Percentiles rank a stretch among this genome's conserved stretches.
Conservation (phyloP, 805 yeast genomes). For the Myxozyma lipomycoides region DNA sequence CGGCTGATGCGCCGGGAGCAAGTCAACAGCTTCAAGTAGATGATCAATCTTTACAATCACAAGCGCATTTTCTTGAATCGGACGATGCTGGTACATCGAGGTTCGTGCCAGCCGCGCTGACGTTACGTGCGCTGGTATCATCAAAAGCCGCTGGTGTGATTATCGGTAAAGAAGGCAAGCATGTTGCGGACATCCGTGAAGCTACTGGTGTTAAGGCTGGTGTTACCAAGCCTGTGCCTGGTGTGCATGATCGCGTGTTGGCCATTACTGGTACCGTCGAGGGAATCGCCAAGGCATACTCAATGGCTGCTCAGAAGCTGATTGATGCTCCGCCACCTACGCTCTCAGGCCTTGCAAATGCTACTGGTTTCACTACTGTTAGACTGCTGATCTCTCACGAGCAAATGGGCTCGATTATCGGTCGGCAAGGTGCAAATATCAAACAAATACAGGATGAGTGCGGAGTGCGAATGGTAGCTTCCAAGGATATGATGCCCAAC, state of each 20-base stretch:
- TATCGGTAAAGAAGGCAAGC: slow-evolving; percentile 79
- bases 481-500: slow-evolving; percentile 74
- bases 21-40: no score
- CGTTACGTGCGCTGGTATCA: slow-evolving; percentile 60
- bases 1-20: no score
- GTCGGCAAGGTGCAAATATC: slow-evolving; percentile 75
- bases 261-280: slow-evolving; percentile 73
- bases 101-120: slow-evolving; percentile 26
- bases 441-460: slow-evolving; percentile 68
- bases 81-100: no score
- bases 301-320: slow-evolving; percentile 64
- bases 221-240: slow-evolving; percentile 72
- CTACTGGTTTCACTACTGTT: slow-evolving; percentile 53
- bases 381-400: slow-evolving; percentile 75
- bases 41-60: no score
- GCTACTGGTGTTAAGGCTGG: slow-evolving; percentile 80
- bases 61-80: no score
- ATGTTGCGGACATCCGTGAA: slow-evolving; percentile 70
- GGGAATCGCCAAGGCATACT: slow-evolving; percentile 61
- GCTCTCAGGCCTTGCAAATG: slow-evolving; percentile 33
- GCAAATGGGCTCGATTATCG: slow-evolving; percentile 86
- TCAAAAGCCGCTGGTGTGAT: slow-evolving; percentile 86
- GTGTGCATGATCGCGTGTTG: slow-evolving; percentile 77
- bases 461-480: slow-evolving; percentile 77
- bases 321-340: slow-evolving; percentile 53